Conservation (phyloP, 768 basidiomycete genomes). For the Mycena amicta region DNA sequence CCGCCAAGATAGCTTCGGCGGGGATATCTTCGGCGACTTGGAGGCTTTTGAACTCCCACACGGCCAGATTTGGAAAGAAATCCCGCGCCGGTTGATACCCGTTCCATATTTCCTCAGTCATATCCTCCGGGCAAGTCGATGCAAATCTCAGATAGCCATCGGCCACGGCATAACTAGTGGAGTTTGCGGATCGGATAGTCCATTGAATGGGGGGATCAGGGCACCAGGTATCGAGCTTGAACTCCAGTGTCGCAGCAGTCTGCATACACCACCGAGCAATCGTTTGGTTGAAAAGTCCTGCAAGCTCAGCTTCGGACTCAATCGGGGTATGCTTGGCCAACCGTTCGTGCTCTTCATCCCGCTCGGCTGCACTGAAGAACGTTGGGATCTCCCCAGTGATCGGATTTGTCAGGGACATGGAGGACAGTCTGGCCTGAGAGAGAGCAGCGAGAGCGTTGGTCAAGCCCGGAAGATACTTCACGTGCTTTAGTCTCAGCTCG, state of each 20-base stretch:
- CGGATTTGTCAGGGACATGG: background rate
- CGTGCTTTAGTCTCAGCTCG: background rate
- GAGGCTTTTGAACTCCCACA: slow-evolving; percentile 1
- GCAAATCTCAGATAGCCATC: background rate
- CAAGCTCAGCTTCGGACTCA: background rate
- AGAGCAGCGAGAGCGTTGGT: background rate
- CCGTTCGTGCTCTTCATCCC: background rate
- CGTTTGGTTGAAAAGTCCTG: background rate
- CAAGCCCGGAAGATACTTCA: background rate
- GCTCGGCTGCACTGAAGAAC: background rate
- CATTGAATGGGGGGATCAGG: background rate
- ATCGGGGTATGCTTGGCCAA: background rate
- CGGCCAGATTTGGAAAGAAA: background rate
- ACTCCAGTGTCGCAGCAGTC: background rate
- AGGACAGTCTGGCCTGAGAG: background rate
- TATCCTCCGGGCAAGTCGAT: background rate
- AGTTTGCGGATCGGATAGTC: background rate
- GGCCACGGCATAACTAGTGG: background rate
- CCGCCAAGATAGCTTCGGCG: background rate
- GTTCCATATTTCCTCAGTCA: background rate
- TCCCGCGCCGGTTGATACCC: background rate
- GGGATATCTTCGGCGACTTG: background rate
- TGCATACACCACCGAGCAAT: background rate
- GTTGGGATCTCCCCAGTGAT: background rate
- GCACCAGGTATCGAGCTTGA: background rate